Evolutionary conservation across 2,329 filamentous ascomycete genomes (phyloP).

Genomic region (Alternaria metachromatica): DNA sequence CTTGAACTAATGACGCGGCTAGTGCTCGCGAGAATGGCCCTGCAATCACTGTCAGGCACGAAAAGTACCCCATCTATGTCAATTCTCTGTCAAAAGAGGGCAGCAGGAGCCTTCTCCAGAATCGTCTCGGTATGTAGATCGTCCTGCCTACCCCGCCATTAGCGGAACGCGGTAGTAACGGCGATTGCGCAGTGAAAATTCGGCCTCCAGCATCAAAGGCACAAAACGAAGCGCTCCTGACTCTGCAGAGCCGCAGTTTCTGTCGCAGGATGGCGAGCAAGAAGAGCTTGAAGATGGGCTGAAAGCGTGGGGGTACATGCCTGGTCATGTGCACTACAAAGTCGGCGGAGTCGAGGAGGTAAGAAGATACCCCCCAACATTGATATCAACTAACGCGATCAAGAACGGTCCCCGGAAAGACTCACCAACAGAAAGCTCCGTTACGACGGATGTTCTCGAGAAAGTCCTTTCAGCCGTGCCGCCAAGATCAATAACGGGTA

Average conservation of each 20-base stretch:
- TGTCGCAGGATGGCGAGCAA: constrained; percentile 5
- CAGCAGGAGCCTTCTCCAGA: constrained; percentile 28
- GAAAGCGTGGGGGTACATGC: constrained; percentile 46
- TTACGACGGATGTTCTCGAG: constrained; percentile 41
- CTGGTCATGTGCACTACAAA: constrained; percentile 44
- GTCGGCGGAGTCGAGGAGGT: constrained; percentile 30
- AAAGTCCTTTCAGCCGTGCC: constrained; percentile 41
- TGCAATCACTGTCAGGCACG: constrained; percentile 59
- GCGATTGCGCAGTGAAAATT: constrained; percentile 15
- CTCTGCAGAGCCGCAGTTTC: constrained; percentile 8
- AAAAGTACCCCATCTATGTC: constrained; percentile 58
- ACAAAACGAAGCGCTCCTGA: constrained; percentile 30
- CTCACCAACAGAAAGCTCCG: constrained; percentile 11
- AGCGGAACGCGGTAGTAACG: constrained; percentile 6
- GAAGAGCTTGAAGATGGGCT: constrained; percentile 35
- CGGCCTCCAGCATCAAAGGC: constrained; percentile 19
- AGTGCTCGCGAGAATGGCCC: constrained; percentile 60
- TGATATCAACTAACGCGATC: neutral
- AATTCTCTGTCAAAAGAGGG: constrained; percentile 50
- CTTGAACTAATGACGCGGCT: constrained; percentile 22
- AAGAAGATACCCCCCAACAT: neutral
- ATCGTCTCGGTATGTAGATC: constrained; percentile 25
- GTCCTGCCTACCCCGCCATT: neutral
- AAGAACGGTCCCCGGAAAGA: constrained; percentile 13
- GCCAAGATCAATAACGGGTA: constrained; percentile 42